A percentile compares a stretch with the other conserved stretches of the same genome.
phyloP scores from a whole-genome alignment of 768 basidiomycete species.

The Suillus subluteus region DNA sequence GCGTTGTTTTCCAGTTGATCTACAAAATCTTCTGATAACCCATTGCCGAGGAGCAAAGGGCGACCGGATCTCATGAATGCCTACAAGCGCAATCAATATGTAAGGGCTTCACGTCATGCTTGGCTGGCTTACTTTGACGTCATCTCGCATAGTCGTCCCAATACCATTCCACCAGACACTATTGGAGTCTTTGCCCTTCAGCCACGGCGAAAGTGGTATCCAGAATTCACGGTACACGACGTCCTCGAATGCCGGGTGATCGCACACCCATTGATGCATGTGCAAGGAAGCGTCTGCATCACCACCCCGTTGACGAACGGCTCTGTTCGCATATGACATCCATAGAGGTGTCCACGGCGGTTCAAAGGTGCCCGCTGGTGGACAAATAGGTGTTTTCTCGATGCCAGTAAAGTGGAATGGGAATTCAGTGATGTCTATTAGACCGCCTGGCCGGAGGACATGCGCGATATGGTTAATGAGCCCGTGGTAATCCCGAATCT shows the following conservation, averaged over 20 bases:
- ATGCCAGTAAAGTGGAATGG: conserved; percentile 66
- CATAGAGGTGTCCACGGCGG: conserved; percentile 66
- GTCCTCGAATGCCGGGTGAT: conserved; percentile 61
- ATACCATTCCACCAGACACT: conserved; percentile 43
- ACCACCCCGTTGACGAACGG: conserved; percentile 61
- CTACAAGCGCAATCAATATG: conserved; percentile 36
- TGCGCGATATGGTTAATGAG: conserved; percentile 70
- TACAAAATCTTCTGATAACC: conserved; percentile 56
- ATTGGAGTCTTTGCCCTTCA: conserved; percentile 26
- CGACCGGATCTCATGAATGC: conserved; percentile 66
- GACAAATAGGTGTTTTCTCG: conserved; percentile 48
- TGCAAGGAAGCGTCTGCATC: conserved; percentile 63
- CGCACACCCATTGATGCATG: conserved; percentile 55
- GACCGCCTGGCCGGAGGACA: conserved; percentile 70
- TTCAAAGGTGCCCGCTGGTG: conserved; percentile 44
- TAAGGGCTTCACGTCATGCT: background rate
- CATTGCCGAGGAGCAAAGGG: conserved; percentile 69
- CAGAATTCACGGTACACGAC: conserved; percentile 62
- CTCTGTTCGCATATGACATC: conserved; percentile 57
- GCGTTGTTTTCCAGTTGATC: conserved; percentile 57
- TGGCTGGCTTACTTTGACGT: conserved; percentile 49
- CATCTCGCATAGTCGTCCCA: conserved; percentile 56
- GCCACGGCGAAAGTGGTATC: conserved; percentile 62
- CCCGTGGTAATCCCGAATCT: conserved; percentile 71
- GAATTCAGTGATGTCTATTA: conserved; percentile 69